Base-by-base conservation (phyloP, 371 early-diverging fungal genomes). In the Apophysomyces sp. region DNA sequence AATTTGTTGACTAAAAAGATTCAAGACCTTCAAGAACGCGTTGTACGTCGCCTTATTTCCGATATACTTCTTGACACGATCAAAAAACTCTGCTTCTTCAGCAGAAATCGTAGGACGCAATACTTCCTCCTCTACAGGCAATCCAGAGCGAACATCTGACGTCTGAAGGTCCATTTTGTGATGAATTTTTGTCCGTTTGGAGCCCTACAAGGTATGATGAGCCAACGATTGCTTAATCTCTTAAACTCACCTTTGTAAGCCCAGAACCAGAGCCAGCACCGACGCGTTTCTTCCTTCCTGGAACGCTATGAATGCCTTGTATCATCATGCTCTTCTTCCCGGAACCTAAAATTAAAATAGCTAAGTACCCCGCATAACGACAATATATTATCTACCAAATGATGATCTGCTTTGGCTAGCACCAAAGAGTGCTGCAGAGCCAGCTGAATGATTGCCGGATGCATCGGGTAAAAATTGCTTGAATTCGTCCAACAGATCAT, bases 1-100 rank as follows among this genome's bases (percentile, higher is more conserved):
- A 28, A 96, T 89, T 72, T 95, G 94, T 70, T 98, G 97, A 66
- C 91, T 95, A 78, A 90, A 98, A 37, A 97, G 81, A 67, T 98
- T 98, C 18, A 99, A 74, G 3, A 94, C 81, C 78, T 97, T 98
- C 49, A 99, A 80, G 73, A 99, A 99, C 68, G 98, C 97, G 64
- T 86, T 86, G 78, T 96, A 97, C 0, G 93, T 86, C 8, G 83
- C 76, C 62, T 91, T 89, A 77, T 91, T 89, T 11, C 86, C 86
- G 51, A 97, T 84, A 63, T 84, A 79, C 62, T 86, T 81, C 79
- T 95, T 93, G 68, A 90, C 89, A 11, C 86, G 83, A 57, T 96
- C 95, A 74, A 97, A 96, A 72, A 96, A 94, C 36, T 89, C 92
- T 4, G 92, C 77, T 69, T 96, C 97, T 54, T 93, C 94, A 7